Evolutionary conservation across 768 basidiomycete species (phyloP).

Genomic region (Tephrocybe rancida): DNA sequence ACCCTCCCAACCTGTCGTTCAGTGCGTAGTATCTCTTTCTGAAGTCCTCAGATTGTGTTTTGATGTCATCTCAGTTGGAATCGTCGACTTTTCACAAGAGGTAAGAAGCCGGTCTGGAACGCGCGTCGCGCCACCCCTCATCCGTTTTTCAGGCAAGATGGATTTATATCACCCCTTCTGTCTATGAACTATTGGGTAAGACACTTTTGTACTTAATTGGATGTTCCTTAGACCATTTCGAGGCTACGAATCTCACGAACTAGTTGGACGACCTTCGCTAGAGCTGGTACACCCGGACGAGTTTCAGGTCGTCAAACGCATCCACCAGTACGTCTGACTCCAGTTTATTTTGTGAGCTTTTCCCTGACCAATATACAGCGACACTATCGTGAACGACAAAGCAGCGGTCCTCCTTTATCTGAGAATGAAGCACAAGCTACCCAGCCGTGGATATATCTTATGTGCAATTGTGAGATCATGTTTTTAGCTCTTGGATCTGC

Average conservation of each 20-base stretch:
- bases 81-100: conserved; percentile 79
- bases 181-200: conserved; percentile 64
- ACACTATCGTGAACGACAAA: conserved; percentile 78
- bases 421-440: conserved; percentile 79
- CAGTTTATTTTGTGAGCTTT: neutral
- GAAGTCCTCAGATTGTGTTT: neutral
- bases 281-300: conserved; percentile 85
- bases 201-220: neutral
- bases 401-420: conserved; percentile 80
- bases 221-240: neutral
- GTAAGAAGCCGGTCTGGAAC: conserved; percentile 33
- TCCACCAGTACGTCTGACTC: conserved; percentile 62
- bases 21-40: conserved; percentile 48
- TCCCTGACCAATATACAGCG: conserved; percentile 38
- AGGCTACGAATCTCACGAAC: conserved; percentile 78
- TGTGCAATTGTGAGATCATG: conserved; percentile 66
- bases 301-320: conserved; percentile 59
- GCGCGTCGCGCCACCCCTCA: conserved; percentile 15
- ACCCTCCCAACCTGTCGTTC: conserved; percentile 75
- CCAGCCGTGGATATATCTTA: conserved; percentile 72
- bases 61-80: conserved; percentile 55
- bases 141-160: conserved; percentile 54
- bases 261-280: conserved; percentile 68
- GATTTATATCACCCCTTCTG: conserved; percentile 68
- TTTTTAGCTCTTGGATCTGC: conserved; percentile 4